Base-by-base conservation (phyloP, 345 rosid genomes). In the Ailanthus altissimus region DNA sequence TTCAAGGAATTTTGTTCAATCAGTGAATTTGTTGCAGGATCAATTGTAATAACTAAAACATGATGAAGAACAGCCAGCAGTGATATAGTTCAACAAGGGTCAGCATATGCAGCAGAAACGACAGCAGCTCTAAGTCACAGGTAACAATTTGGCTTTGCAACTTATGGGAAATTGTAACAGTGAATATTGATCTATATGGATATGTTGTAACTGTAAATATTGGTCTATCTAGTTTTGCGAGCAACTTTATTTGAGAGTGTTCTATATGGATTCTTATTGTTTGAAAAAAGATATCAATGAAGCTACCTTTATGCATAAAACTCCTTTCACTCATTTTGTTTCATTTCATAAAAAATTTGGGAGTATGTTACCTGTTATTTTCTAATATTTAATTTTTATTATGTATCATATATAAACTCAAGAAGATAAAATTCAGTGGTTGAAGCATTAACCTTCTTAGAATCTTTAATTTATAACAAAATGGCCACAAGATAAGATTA, bases 1-100 rank as follows among this genome's bases (percentile, higher is more conserved):
- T 15, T 38, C 23, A 36, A 36, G 11, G 36, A 23, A 23, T 5
- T 9, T 23, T 10, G 25, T 8, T 2, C 25, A 23, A 23, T 10
- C 3, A 8, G 6, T 25, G 38, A 25, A 59, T 3, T 25, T 58
- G 5, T 9, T 23, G 63, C 12, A 59, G 67, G 6, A 8, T 16
- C 14, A 8, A 62, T 7, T 45, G 46, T 15, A 32, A 36, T 18
- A 36, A 18, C 45, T 36, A 36, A 16, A 7, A 8, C 2, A 38
- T 16, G 23, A 36, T 3, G 67, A 45, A 62, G 67, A 62, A 62
- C 67, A 62, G 67, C 45, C 66, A 62, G 42, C n/a, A 16, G 45
- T 62, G 21, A 6, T 45, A 16, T 62, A 15, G 32, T 32, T 36
- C 12, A 8, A 6, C 46, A 2, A 42, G n/a, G 36, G 16, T 26